Base-by-base conservation (phyloP, 768 basidiomycete species). In the Gymnopilus junonius region DNA sequence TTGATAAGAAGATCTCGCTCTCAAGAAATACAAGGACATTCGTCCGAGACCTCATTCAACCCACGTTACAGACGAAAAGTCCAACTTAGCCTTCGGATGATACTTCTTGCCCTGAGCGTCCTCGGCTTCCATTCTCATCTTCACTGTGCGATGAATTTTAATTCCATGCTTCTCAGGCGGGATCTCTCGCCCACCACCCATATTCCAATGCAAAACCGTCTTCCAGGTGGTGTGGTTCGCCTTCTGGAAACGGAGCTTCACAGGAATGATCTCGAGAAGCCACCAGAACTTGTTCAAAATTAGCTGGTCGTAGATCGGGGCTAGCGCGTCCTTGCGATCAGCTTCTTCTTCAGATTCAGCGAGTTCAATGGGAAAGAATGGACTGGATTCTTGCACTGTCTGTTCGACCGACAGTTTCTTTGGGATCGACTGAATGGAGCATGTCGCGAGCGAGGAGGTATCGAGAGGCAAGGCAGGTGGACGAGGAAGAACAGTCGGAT, bases 71-170 rank as follows among this genome's bases (percentile, higher is more conserved):
- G 65, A 55, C 6, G 69, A 65, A 35, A 73, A 42, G 37, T 76
- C 65, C 29, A 82, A 68, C 17, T 53, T 42, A 29, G 80, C 79
- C 66, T 74, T 79, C 0, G 82, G 82, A 0, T 32, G 40, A 63
- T 83, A 84, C 61, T 72, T 77, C 42, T 53, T 62, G 25, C 76
- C 78, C 46, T 73, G 57, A 20, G 69, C 69, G 55, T 74, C 72
- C 34, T 76, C 69, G 0, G 87, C 82, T 32, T 86, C 83, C 79
- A 87, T 80, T 61, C 88, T 78, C 67, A 81, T 76, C 75, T 81
- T 81, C 27, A 87, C 85, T 48, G 78, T 81, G 46, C 83, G 69
- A 65, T 86, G 85, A 8, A 85, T 74, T 61, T 78, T 79, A n/a
- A 84, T 73, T 14, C 77, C 76, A 1, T 61, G 25, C 51, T 50